Evolutionary conservation across 2,329 filamentous ascomycete genomes (phyloP).

Genomic region (Zasmidium cellare): DNA sequence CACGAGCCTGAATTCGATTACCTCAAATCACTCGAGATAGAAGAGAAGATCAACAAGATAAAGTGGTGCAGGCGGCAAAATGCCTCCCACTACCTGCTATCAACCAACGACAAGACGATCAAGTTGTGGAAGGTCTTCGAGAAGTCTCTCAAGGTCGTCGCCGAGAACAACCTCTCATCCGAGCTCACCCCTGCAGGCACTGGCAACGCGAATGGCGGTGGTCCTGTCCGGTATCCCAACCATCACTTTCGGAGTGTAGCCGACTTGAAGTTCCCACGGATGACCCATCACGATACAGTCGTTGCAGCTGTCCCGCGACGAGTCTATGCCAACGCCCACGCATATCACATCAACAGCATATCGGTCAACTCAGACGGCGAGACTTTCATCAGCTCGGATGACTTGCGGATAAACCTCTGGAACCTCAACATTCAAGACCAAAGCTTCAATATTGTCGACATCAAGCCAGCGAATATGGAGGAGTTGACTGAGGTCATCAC

Average conservation of each 20-base stretch:
- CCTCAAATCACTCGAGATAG: slow-evolving; percentile 97
- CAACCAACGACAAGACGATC: slow-evolving; percentile 99
- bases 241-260: slow-evolving; percentile 75
- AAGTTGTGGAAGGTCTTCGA: slow-evolving; percentile 99
- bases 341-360: slow-evolving; percentile 99
- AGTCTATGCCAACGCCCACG: slow-evolving; percentile 97
- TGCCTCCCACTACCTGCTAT: slow-evolving; percentile 95
- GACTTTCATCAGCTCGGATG: slow-evolving; percentile 98
- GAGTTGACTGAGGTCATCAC: slow-evolving; percentile 99
- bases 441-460: slow-evolving; percentile 99
- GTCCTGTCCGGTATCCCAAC: slow-evolving; percentile 71
- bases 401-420: slow-evolving; percentile 97
- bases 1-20: slow-evolving; percentile 99
- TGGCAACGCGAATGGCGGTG: slow-evolving; percentile 66
- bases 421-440: slow-evolving; percentile 99
- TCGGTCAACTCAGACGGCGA: slow-evolving; percentile 99
- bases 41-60: slow-evolving; percentile 99
- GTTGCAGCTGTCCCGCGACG: slow-evolving; percentile 93
- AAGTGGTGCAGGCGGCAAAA: slow-evolving; percentile 99
- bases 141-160: slow-evolving; percentile 97
- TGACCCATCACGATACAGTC: slow-evolving; percentile 98
- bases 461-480: slow-evolving; percentile 99
- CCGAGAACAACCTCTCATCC: slow-evolving; percentile 96
- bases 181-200: slow-evolving; percentile 79
- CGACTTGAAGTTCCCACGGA: slow-evolving; percentile 87